Conservation (phyloP, 805 yeast genomes). For the Blastobotrys muscicola region DNA sequence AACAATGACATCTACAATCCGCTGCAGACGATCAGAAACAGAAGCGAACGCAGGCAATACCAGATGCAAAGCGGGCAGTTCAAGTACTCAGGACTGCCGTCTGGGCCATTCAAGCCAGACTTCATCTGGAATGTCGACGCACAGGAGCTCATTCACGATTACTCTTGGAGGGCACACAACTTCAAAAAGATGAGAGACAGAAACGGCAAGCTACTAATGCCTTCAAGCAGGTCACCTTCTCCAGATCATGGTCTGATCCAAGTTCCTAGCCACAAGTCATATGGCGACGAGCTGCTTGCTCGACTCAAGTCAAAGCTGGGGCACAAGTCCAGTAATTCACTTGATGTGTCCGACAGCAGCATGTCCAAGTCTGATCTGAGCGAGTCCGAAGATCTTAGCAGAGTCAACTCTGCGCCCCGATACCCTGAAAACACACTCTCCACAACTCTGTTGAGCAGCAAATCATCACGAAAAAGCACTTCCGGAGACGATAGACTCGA, state of each 20-base stretch:
- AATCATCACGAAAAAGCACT: no score
- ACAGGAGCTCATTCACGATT: slow-evolving; percentile 20
- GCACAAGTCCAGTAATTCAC: slow-evolving; percentile 1
- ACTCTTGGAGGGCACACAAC: slow-evolving; percentile 16
- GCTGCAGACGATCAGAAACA: slow-evolving; percentile 67
- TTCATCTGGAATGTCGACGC: slow-evolving; percentile 19
- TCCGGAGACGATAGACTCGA: no score
- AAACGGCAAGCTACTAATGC: slow-evolving; percentile 10
- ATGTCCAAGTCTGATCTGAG: slow-evolving; percentile 11
- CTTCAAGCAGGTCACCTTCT: slow-evolving; percentile 1
- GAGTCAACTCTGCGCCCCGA: not conserved
- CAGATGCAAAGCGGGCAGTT: slow-evolving; percentile 2
- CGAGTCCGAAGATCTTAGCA: slow-evolving; percentile 7
- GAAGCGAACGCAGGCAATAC: slow-evolving; percentile 28
- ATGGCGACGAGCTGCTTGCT: slow-evolving; percentile 16
- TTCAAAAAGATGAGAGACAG: slow-evolving; percentile 11
- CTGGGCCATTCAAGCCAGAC: not conserved
- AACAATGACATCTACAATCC: slow-evolving; percentile 60
- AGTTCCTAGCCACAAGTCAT: not conserved
- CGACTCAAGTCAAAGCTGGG: slow-evolving; percentile 15
- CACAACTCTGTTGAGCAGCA: no score
- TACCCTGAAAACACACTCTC: not conserved
- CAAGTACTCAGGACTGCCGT: not conserved
- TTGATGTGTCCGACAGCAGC: slow-evolving; percentile 10
- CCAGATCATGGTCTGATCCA: slow-evolving; percentile 1